phyloP scores from a whole-genome alignment of 2,329 filamentous ascomycete species.

The Neurospora sp. region DNA sequence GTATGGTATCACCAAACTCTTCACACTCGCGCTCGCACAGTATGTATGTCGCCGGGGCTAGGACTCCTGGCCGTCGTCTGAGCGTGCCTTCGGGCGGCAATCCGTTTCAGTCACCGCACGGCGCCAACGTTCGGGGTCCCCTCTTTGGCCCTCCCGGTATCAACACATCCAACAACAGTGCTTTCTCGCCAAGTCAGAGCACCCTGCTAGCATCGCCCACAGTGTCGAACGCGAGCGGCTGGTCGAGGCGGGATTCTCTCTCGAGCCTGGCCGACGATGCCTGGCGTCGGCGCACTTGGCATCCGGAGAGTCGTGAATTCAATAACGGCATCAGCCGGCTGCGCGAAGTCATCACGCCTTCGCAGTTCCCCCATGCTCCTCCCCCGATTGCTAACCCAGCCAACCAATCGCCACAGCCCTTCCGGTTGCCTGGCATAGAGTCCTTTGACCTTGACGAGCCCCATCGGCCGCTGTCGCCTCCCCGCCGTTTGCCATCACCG shows the following conservation, averaged over 20 bases:
- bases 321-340: constrained; percentile 52
- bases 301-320: constrained; percentile 61
- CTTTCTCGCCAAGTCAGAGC: constrained; percentile 48
- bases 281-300: constrained; percentile 81
- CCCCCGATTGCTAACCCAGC: constrained; percentile 35
- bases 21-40: constrained; percentile 60
- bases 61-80: constrained; percentile 62
- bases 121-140: constrained; percentile 44
- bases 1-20: constrained; percentile 62
- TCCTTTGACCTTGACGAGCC: constrained; percentile 86
- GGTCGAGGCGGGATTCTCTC: constrained; percentile 56
- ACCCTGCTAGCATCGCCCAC: constrained; percentile 58
- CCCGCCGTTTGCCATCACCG: constrained; percentile 58
- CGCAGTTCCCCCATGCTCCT: constrained; percentile 44
- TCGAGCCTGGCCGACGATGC: constrained; percentile 59
- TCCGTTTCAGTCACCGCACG: constrained; percentile 61
- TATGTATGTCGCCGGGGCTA: constrained; percentile 56
- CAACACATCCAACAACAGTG: constrained; percentile 44
- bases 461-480: constrained; percentile 51
- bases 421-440: constrained; percentile 80
- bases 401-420: constrained; percentile 43
- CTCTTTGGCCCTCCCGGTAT: constrained; percentile 42
- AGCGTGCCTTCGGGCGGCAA: constrained; percentile 72
- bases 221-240: constrained; percentile 41
- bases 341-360: constrained; percentile 65